Evolutionary conservation across 2,329 filamentous ascomycete genomes (phyloP).

Genomic region (Beauveria caledonica): DNA sequence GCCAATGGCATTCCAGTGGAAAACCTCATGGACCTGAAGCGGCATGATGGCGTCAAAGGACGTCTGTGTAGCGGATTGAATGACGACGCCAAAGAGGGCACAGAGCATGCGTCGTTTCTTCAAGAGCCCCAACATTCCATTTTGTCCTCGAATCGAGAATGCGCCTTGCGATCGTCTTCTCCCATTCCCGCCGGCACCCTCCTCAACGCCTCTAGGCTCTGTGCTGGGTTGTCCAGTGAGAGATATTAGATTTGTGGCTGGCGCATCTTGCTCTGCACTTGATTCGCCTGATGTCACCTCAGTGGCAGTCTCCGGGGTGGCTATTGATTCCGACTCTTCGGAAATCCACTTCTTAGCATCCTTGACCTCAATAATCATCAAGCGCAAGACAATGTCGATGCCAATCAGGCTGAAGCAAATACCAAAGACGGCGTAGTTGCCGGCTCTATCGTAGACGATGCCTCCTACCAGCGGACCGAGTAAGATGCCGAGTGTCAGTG

Average conservation of each 20-base stretch:
- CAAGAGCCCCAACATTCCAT: conserved; percentile 18
- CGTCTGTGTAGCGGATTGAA: conserved; percentile 24
- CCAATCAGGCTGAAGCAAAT: conserved; percentile 29
- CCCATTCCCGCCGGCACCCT: neutral
- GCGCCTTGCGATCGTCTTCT: neutral
- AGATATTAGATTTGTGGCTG: neutral
- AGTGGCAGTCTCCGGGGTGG: conserved; percentile 1
- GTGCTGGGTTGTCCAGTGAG: neutral
- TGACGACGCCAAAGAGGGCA: conserved; percentile 27
- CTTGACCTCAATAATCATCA: conserved; percentile 26
- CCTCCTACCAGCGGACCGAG: conserved; percentile 26
- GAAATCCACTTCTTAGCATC: conserved; percentile 22
- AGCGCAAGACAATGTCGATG: conserved; percentile 24
- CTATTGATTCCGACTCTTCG: neutral
- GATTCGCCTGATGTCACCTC: neutral
- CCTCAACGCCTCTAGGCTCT: neutral
- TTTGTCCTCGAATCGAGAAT: neutral
- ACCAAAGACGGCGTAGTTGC: conserved; percentile 27
- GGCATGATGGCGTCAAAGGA: conserved; percentile 28
- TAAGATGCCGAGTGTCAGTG: conserved; percentile 25
- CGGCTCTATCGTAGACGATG: conserved; percentile 24
- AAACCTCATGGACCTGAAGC: conserved; percentile 21
- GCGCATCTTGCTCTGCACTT: neutral
- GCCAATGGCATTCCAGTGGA: conserved; percentile 26
- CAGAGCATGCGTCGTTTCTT: conserved; percentile 24